phyloP scores from a whole-genome alignment of 345 rosid genomes.

The Camelina sativa region DNA sequence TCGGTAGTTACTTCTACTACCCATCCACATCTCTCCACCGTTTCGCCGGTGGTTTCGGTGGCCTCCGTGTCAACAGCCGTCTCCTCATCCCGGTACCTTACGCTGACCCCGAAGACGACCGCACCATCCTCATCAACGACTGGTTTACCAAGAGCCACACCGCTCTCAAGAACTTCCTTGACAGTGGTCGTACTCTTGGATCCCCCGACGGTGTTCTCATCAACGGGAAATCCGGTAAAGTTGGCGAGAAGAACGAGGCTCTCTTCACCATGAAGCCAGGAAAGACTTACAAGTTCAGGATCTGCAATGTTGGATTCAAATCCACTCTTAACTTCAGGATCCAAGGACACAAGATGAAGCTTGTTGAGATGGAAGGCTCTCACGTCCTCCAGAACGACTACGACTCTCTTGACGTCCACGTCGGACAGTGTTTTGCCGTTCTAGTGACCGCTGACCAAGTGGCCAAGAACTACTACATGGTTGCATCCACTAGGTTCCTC shows the following conservation, averaged over 20 bases:
- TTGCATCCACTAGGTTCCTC: conserved; percentile 67
- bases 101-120: conserved; percentile 65
- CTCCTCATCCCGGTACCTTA: conserved; percentile 76
- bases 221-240: conserved; percentile 59
- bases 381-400: conserved; percentile 66
- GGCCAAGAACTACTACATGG: conserved; percentile 62
- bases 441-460: conserved; percentile 64
- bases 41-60: conserved; percentile 72
- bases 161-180: conserved; percentile 53
- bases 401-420: conserved; percentile 71
- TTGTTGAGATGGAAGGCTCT: conserved; percentile 81
- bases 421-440: conserved; percentile 68
- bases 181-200: conserved; percentile 59
- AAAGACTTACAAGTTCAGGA: conserved; percentile 65
- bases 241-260: conserved; percentile 43
- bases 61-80: conserved; percentile 72
- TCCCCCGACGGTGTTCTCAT: conserved; percentile 64
- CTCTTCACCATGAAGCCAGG: conserved; percentile 72
- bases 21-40: conserved; percentile 63
- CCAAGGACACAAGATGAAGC: conserved; percentile 74
- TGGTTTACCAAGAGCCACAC: conserved; percentile 67
- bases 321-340: conserved; percentile 66
- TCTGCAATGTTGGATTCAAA: conserved; percentile 68
- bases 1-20: conserved; percentile 74
- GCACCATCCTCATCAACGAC: conserved; percentile 61